Evolutionary conservation across 2,329 filamentous ascomycete genomes (phyloP), one percentile per base, ranked within the genome.

Genomic region (Neoascochyta sp.): DNA sequence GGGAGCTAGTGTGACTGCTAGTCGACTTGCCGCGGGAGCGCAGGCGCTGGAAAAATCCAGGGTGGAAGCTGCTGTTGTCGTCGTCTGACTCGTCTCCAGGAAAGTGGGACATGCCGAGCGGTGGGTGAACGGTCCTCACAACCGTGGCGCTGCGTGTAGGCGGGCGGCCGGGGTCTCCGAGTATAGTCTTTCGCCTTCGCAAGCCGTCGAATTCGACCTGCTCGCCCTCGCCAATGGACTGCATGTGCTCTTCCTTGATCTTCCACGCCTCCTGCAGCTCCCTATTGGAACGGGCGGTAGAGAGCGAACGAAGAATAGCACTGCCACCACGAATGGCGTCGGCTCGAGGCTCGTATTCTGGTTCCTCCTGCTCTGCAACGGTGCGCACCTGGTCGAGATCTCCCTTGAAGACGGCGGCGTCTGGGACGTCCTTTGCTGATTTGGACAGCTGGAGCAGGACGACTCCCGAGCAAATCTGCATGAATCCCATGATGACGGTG

Each of bases 381-480:
- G 90, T 94, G 17, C 92, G 86, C 31, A 96, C 85, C 70, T 98
- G 90, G 53, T 96, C 85, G 29, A 98, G 74, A 54, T 96, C 88
- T 24, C 90, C 92, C 32, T 81, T 80, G 70, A 98, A 95, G 21
- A 98, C 81, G 17, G 89, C 88, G 0, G 87, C 74, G 58, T 96
- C 92, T 5, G 92, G 92, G 0, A 98, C 90, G 54, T 98, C 90
- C 59, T 96, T 98, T 50, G 92, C 86, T 0, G 90, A 95, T 61
- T 96, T 96, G 29, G 92, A 95, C n/a, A 98, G 76, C 58, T 98
- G 92, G 7, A 98, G 69, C 6, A 98, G 67, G 1, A 96, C 82
- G 5, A 96, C 92, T 1, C 92, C 92, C 0, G 88, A 76, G 61
- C 92, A 98, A 40, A 98, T 98, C 39, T 84, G 83, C 22, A 98